Evolutionary conservation across 768 basidiomycete species (phyloP), one percentile per base, ranked within the genome.

Genomic region (Termitomyces titanicus): DNA sequence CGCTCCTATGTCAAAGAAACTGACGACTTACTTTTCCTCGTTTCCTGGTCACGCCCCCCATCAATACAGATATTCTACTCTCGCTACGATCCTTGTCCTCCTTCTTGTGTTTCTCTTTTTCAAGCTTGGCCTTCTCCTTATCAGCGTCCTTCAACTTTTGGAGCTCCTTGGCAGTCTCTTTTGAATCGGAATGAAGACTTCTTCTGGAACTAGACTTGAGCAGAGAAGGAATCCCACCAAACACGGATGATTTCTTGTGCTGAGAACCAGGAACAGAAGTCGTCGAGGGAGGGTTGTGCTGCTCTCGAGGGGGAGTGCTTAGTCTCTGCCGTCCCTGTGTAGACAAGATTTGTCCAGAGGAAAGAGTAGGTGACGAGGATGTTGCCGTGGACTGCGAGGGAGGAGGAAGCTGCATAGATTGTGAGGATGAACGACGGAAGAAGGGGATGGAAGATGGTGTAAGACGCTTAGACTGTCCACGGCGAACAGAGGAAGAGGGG

Each of bases 401-500:
- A 18, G 84, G 74, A 18, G 84, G 80, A 24, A 86, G 68, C 58
- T 91, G 87, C 80, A 91, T 87, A 13, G 89, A 91, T 65, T 93
- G 89, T 7, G 94, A 94, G 25, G 91, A 90, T 8, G 92, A 93
- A 34, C 94, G 87, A 42, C 92, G 83, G 76, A 96, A 95, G 72
- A 96, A 96, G 2, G 94, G 94, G 56, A 96, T 96, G 13, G 92
- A 90, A 25, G 92, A 94, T 1, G 93, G 93, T 1, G 94, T 94
- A 44, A 94, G 81, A 55, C 94, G 86, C 68, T 87, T 93, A 18
- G 85, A 85, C 54, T 85, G 83, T 27, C 81, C 79, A 38, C 86
- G 83, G 50, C 85, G 82, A 40, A 86, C 69, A 15, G 88, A 89
- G 17, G 84, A 79, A 18, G 85, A 76, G 31, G 90, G 90, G 62